Evolutionary conservation across 164 flowering plant genomes (phyloP).

Genomic region (Liquidambar formosana): DNA sequence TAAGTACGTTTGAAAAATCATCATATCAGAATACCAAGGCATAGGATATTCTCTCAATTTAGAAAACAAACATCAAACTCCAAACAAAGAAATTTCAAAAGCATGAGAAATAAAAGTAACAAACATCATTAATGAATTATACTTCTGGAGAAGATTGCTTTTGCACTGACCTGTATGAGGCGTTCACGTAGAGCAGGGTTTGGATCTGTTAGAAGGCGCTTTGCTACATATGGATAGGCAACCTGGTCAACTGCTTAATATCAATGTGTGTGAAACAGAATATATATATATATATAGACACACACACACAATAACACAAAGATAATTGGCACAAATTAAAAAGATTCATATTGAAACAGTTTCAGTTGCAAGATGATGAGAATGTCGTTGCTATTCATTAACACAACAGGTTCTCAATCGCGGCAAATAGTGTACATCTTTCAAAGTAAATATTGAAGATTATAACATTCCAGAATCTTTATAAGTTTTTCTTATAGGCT

Average conservation of each 20-base stretch:
- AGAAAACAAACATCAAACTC: no score
- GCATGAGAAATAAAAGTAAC: no score
- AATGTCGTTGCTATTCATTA: not conserved
- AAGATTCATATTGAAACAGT: not conserved
- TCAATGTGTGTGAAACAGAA: no score
- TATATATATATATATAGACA: not conserved
- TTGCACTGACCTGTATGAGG: slow-evolving; percentile 75
- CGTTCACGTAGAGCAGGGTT: slow-evolving; percentile 98
- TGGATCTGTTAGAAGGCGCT: slow-evolving; percentile 95
- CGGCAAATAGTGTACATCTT: not conserved
- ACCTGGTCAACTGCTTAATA: slow-evolving; percentile 46
- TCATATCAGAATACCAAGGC: no score
- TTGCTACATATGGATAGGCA: slow-evolving; percentile 96
- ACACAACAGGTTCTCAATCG: not conserved
- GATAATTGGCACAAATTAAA: not conserved
- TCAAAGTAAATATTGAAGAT: not conserved
- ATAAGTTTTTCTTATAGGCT: no score
- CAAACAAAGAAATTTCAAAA: no score
- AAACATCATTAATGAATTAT: no score
- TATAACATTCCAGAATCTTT: not conserved
- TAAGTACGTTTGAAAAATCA: no score
- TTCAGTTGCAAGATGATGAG: not conserved
- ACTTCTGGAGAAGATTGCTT: not conserved
- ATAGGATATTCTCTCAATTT: no score
- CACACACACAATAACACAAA: not conserved